phyloP scores from a whole-genome alignment of 208 protist genomes.

The Trypanosoma platydactyli region DNA sequence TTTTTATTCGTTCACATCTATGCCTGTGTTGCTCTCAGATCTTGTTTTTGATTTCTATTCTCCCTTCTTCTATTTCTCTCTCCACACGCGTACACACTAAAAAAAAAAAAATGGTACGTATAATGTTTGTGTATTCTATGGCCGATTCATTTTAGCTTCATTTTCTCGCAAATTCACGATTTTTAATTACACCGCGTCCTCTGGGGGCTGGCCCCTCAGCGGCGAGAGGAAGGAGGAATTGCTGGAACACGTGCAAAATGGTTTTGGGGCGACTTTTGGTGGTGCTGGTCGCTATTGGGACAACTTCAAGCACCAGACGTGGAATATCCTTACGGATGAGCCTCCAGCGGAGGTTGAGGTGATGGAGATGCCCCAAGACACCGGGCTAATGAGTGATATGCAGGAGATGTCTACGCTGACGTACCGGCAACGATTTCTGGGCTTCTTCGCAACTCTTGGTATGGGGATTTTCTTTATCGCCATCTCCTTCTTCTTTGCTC shows the following conservation, averaged over 20 bases:
- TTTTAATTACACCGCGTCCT: slow-evolving; percentile 4
- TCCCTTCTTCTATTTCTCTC: no score
- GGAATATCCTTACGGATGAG: slow-evolving; percentile 52
- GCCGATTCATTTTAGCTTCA: neutral
- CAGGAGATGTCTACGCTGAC: slow-evolving; percentile 76
- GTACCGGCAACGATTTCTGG: slow-evolving; percentile 77
- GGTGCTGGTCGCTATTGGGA: slow-evolving; percentile 44
- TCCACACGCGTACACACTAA: no score
- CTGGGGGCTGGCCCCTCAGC: neutral
- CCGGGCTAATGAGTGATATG: slow-evolving; percentile 44
- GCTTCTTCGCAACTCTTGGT: slow-evolving; percentile 78
- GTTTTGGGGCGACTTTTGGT: slow-evolving; percentile 5
- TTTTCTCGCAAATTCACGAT: neutral
- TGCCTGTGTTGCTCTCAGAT: neutral
- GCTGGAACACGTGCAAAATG: slow-evolving; percentile 4
- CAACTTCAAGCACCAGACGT: slow-evolving; percentile 46
- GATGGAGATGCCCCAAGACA: slow-evolving; percentile 53
- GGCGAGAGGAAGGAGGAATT: neutral
- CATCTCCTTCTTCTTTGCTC: slow-evolving; percentile 56
- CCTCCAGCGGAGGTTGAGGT: slow-evolving; percentile 49
- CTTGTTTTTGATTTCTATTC: neutral
- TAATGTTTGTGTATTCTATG: no score
- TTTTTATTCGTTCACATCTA: neutral
- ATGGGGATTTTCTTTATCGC: slow-evolving; percentile 86
- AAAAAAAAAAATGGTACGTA: no score